phyloP scores from a whole-genome alignment of 176 grass and related monocot genomes.

The Tillandsia leiboldiana region DNA sequence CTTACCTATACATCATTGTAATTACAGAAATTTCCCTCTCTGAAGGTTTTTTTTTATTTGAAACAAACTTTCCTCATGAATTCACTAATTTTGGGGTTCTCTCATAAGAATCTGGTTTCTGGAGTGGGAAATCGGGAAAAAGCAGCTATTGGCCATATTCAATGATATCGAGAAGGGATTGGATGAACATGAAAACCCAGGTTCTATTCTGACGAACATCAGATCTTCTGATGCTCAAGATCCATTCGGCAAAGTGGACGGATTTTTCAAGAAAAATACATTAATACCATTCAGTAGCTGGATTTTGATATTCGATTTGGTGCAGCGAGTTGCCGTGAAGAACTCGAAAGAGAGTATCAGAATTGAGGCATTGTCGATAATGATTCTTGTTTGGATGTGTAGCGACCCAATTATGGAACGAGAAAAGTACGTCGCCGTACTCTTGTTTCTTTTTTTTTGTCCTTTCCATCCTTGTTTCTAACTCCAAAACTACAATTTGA shows the following conservation, averaged over 20 bases:
- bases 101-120: too few relatives aligned
- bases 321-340: slow-evolving; percentile 38
- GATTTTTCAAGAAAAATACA: slow-evolving; percentile 13
- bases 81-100: too few relatives aligned
- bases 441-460: slow-evolving; percentile 11
- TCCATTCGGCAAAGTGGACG: slow-evolving; percentile 18
- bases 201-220: slow-evolving; percentile 1
- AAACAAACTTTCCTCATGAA: too few relatives aligned
- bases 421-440: too few relatives aligned
- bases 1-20: too few relatives aligned
- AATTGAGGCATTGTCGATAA: slow-evolving; percentile 58
- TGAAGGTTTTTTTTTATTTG: too few relatives aligned
- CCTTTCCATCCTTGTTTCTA: slow-evolving; percentile 17
- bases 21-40: too few relatives aligned
- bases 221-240: slow-evolving; percentile 16
- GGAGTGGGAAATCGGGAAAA: slow-evolving; percentile 21
- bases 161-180: background rate
- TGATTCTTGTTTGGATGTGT: slow-evolving; percentile 66
- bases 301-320: slow-evolving; percentile 42
- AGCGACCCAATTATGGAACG: slow-evolving; percentile 51
- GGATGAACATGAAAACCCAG: background rate
- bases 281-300: slow-evolving; percentile 50
- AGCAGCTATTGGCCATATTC: background rate
- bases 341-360: slow-evolving; percentile 39
- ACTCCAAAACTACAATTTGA: slow-evolving; percentile 8